phyloP scores from a whole-genome alignment of 257 asterid species.

The Nemophila menziesii region DNA sequence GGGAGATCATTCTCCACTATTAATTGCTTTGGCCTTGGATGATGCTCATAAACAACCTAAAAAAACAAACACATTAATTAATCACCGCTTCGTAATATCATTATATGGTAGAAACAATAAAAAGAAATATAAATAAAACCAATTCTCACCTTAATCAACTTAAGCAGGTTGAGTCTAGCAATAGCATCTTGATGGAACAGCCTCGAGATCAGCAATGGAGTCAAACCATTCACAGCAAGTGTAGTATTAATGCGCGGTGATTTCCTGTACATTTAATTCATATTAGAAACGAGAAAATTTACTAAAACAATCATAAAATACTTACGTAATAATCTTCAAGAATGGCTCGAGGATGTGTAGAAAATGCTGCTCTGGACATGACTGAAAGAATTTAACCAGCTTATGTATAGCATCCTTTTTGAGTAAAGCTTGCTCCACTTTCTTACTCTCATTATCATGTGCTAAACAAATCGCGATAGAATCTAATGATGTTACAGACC shows the following conservation, averaged over 20 bases:
- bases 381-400: constrained; percentile 79
- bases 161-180: constrained; percentile 84
- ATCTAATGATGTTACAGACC: constrained; percentile 98
- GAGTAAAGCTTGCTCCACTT: constrained; percentile 88
- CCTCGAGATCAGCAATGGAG: constrained; percentile 74
- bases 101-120: constrained; percentile 2
- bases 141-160: constrained; percentile 69
- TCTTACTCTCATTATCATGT: constrained; percentile 80
- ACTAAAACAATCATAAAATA: background rate
- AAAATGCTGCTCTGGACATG: constrained; percentile 93
- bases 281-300: background rate
- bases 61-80: too few species aligned
- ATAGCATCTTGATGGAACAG: constrained; percentile 96
- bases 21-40: constrained; percentile 96
- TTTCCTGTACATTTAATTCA: constrained; percentile 45
- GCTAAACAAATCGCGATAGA: constrained; percentile 98
- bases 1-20: constrained; percentile 95
- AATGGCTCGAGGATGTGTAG: constrained; percentile 92
- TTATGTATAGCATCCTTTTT: constrained; percentile 85
- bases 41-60: constrained; percentile 97
- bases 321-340: constrained; percentile 95
- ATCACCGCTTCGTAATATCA: too few species aligned
- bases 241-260: constrained; percentile 92
- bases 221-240: constrained; percentile 90
- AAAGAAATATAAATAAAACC: background rate